phyloP scores from a whole-genome alignment of 1,139 yeast species.

The Candida sanyaensis region DNA sequence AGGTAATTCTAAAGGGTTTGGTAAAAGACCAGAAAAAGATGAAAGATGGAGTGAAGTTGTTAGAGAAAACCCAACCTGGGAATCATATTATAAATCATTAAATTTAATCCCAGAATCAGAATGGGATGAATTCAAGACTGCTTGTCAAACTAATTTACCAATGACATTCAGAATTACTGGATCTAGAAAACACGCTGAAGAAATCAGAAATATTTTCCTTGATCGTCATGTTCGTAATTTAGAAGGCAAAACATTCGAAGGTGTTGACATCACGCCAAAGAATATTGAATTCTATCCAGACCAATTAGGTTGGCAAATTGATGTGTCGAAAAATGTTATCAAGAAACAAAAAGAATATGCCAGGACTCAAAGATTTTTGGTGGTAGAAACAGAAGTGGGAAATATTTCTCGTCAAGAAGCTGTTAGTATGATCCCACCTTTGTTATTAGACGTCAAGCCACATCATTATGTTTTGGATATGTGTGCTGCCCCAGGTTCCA shows the following conservation, averaged over 20 bases:
- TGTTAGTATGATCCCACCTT: conserved; percentile 98
- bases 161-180: conserved; percentile 95
- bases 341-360: conserved; percentile 86
- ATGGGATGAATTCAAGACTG: conserved; percentile 77
- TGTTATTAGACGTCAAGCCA: conserved; percentile 85
- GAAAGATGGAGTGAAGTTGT: conserved; percentile 63
- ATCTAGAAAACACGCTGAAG: conserved; percentile 70
- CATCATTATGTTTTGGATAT: conserved; percentile 91
- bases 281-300: conserved; percentile 86
- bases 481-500: conserved; percentile 99
- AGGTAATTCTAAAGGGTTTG: conserved; percentile 2
- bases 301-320: conserved; percentile 88
- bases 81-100: conserved; percentile 76
- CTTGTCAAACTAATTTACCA: conserved; percentile 82
- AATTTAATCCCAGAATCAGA: conserved; percentile 65
- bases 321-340: conserved; percentile 86
- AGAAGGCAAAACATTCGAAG: conserved; percentile 60
- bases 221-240: conserved; percentile 61
- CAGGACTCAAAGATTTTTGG: conserved; percentile 86
- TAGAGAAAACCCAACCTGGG: conserved; percentile 89
- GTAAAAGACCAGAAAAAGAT: conserved; percentile 7
- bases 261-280: conserved; percentile 58
- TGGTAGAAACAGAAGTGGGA: conserved; percentile 94
- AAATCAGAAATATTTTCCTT: conserved; percentile 60
- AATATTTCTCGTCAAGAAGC: conserved; percentile 98